Conservation (phyloP, 495 filamentous ascomycete species). For the Podospora conica region DNA sequence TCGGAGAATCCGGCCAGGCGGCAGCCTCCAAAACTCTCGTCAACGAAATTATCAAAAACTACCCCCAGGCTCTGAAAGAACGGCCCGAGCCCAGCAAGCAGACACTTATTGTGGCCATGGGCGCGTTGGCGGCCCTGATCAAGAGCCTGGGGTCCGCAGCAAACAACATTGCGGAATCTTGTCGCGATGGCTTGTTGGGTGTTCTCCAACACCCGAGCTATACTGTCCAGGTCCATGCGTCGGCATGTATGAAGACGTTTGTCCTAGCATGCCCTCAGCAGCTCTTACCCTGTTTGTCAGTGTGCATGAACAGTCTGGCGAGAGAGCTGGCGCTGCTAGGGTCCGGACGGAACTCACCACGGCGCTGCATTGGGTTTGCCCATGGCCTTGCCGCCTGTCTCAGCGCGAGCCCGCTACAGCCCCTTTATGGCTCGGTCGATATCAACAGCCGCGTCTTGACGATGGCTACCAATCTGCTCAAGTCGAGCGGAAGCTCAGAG, state of each 20-base stretch:
- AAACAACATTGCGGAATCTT: slow-evolving; percentile 66
- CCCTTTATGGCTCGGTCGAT: slow-evolving; percentile 91
- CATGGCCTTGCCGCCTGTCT: slow-evolving; percentile 90
- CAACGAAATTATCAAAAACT: slow-evolving; percentile 89
- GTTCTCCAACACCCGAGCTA: slow-evolving; percentile 94
- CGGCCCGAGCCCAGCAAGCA: slow-evolving; percentile 86
- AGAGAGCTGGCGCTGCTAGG: slow-evolving; percentile 76
- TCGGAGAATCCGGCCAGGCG: slow-evolving; percentile 82
- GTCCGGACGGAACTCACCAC: slow-evolving; percentile 68
- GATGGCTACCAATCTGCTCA: slow-evolving; percentile 86
- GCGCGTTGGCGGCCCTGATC: slow-evolving; percentile 74
- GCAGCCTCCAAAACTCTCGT: slow-evolving; percentile 75
- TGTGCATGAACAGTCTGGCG: slow-evolving; percentile 93
- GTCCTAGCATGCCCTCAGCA: slow-evolving; percentile 87
- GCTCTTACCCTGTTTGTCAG: slow-evolving; percentile 81
- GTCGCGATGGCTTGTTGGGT: slow-evolving; percentile 82
- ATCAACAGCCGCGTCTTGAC: slow-evolving; percentile 87
- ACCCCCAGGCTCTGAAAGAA: slow-evolving; percentile 88
- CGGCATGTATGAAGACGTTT: slow-evolving; percentile 78
- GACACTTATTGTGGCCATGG: slow-evolving; percentile 69
- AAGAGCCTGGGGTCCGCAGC: slow-evolving; percentile 75
- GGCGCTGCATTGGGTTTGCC: slow-evolving; percentile 84
- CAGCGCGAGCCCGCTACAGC: slow-evolving; percentile 79
- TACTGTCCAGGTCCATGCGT: slow-evolving; percentile 84
- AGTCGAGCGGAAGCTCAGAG: slow-evolving; percentile 86